Conservation (phyloP, 2,329 filamentous ascomycete species). For the Periconia macrospinosa region DNA sequence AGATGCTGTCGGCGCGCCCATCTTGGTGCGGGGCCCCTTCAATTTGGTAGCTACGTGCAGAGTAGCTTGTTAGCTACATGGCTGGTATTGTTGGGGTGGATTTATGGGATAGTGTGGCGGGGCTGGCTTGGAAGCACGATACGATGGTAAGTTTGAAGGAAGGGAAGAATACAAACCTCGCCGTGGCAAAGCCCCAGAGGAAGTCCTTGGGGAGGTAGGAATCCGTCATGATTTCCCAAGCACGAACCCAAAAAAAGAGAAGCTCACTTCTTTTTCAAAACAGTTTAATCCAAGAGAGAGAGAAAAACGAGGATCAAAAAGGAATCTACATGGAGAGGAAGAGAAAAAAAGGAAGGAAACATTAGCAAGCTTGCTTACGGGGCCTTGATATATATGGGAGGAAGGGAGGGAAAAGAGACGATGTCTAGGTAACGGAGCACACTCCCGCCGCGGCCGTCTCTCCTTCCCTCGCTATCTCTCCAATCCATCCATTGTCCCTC, state of each 20-base stretch:
- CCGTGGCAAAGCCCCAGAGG: conserved; percentile 47
- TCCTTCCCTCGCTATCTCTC: not conserved
- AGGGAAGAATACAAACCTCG: conserved; percentile 37
- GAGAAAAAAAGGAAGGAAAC: conserved; percentile 3
- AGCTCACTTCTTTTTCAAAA: too few relatives aligned
- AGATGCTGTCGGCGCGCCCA: conserved; percentile 80
- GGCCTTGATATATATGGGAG: conserved; percentile 30
- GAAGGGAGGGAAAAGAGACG: too few relatives aligned
- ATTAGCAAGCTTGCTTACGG: too few relatives aligned
- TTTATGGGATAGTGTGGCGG: too few relatives aligned
- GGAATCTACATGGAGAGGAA: not conserved
- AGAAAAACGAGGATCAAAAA: not conserved
- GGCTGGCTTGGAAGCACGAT: conserved; percentile 23
- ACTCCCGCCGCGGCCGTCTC: conserved; percentile 39
- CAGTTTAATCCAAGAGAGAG: too few relatives aligned
- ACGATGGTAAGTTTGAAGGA: conserved; percentile 27
- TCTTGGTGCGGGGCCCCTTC: conserved; percentile 76
- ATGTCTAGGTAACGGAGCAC: conserved; percentile 34
- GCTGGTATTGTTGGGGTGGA: too few relatives aligned
- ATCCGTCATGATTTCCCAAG: conserved; percentile 29
- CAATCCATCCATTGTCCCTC: not conserved
- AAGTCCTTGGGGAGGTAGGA: conserved; percentile 44
- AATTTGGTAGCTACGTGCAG: conserved; percentile 74
- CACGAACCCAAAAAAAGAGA: not conserved
- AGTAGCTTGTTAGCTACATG: conserved; percentile 21